Evolutionary conservation across 495 filamentous ascomycete species (phyloP).

Genomic region (Margaritispora aquatica): DNA sequence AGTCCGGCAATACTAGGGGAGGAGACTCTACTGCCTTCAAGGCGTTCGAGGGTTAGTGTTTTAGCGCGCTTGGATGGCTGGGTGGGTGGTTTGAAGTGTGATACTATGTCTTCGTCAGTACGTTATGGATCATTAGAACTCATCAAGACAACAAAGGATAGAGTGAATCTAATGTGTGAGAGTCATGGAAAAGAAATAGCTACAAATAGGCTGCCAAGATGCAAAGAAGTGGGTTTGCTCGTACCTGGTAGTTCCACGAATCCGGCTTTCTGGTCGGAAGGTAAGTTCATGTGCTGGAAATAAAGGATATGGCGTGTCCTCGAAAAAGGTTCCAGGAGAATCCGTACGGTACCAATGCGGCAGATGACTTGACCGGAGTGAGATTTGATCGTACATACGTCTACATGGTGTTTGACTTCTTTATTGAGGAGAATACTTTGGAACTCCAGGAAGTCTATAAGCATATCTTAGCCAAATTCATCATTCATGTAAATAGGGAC

Average conservation of each 20-base stretch:
- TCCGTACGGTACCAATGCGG: neutral
- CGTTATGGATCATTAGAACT: too few relatives aligned
- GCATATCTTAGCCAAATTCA: too few relatives aligned
- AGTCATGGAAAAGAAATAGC: too few relatives aligned
- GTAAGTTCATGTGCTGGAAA: slow-evolving; percentile 3
- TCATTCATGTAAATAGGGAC: neutral
- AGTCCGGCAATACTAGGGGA: too few relatives aligned
- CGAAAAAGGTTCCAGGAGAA: slow-evolving; percentile 3
- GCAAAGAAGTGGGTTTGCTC: too few relatives aligned
- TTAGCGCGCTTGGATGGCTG: neutral
- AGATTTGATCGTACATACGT: neutral
- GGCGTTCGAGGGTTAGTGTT: neutral
- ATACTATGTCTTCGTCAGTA: neutral
- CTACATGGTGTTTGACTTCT: slow-evolving; percentile 3
- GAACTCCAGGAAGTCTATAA: slow-evolving; percentile 13
- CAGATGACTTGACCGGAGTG: neutral
- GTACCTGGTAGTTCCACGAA: slow-evolving; percentile 13
- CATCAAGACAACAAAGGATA: too few relatives aligned
- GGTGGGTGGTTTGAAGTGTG: slow-evolving; percentile 7
- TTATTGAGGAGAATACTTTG: slow-evolving; percentile 8
- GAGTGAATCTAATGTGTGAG: too few relatives aligned
- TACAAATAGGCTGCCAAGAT: too few relatives aligned
- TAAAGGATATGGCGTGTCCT: slow-evolving; percentile 7
- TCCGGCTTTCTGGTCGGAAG: slow-evolving; percentile 3
- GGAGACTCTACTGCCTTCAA: slow-evolving; percentile 1